phyloP scores from a whole-genome alignment of 306 rosid genomes.

The Quercus cerris region DNA sequence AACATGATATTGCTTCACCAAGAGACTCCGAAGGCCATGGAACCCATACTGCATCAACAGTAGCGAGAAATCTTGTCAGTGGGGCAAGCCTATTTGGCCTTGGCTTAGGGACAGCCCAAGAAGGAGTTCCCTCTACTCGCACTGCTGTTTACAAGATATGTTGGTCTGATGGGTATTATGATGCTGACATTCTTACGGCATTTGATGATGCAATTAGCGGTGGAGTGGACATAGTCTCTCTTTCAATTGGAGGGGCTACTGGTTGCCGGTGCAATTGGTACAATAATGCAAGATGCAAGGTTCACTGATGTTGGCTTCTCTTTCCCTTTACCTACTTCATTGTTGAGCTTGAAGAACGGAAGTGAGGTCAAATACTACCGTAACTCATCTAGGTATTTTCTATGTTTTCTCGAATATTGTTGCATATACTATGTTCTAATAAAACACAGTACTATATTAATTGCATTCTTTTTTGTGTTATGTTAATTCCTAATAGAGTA shows the following conservation, averaged over 20 bases:
- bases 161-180: conserved; percentile 30
- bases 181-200: conserved; percentile 43
- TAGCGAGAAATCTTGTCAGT: conserved; percentile 29
- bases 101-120: conserved; percentile 43
- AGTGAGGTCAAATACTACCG: background rate
- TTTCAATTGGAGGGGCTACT: conserved; percentile 18
- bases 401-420: too few relatives aligned
- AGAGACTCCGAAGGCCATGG: conserved; percentile 49
- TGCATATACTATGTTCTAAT: too few relatives aligned
- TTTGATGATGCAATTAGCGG: conserved; percentile 56
- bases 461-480: background rate
- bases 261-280: conserved; percentile 12
- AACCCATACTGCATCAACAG: conserved; percentile 39
- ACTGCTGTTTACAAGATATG: conserved; percentile 52
- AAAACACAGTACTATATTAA: too few relatives aligned
- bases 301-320: background rate
- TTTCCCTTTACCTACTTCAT: conserved; percentile 25
- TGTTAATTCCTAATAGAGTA: background rate
- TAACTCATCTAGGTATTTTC: conserved; percentile 11
- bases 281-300: background rate
- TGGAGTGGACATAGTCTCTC: conserved; percentile 47
- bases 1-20: conserved; percentile 20
- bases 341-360: background rate
- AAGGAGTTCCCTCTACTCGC: conserved; percentile 44
- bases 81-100: conserved; percentile 36